Conservation (phyloP, 805 yeast genomes). For the Blastobotrys attinorum region DNA sequence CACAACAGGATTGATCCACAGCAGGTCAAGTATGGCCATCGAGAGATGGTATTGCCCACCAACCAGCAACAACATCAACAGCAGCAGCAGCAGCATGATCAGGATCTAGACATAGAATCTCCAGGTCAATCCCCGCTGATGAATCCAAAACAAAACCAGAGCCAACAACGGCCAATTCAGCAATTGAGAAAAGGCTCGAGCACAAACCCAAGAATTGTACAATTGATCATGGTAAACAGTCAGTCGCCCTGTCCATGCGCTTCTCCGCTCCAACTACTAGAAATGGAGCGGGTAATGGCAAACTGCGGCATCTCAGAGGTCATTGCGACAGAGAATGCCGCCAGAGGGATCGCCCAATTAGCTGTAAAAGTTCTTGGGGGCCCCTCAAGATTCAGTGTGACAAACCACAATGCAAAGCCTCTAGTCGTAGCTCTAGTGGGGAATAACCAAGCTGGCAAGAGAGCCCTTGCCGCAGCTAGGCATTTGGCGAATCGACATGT, state of each 20-base stretch:
- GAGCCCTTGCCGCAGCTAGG: conserved; percentile 73
- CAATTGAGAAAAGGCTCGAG: conserved; percentile 3
- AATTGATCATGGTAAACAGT: background rate
- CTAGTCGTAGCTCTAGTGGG: conserved; percentile 63
- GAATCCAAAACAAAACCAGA: background rate
- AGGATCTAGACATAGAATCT: no score
- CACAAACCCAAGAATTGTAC: conserved; percentile 11
- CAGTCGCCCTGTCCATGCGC: conserved; percentile 32
- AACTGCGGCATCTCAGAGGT: conserved; percentile 43
- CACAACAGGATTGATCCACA: conserved; percentile 42
- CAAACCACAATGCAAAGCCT: conserved; percentile 77
- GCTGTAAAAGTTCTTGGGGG: conserved; percentile 65
- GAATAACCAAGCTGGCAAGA: conserved; percentile 58
- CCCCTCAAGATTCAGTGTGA: conserved; percentile 47
- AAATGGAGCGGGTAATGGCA: conserved; percentile 54
- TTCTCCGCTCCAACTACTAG: conserved; percentile 71
- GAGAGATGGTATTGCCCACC: conserved; percentile 64
- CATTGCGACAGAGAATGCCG: conserved; percentile 56
- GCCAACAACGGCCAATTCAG: background rate
- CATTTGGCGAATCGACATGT: conserved; percentile 69
- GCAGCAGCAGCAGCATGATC: no score
- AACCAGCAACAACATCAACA: no score
- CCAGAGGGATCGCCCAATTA: conserved; percentile 54
- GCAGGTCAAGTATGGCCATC: conserved; percentile 47
- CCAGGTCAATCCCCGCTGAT: background rate